Base-by-base conservation (phyloP, 2,329 filamentous ascomycete species). In the Metarhizium guizhouense region DNA sequence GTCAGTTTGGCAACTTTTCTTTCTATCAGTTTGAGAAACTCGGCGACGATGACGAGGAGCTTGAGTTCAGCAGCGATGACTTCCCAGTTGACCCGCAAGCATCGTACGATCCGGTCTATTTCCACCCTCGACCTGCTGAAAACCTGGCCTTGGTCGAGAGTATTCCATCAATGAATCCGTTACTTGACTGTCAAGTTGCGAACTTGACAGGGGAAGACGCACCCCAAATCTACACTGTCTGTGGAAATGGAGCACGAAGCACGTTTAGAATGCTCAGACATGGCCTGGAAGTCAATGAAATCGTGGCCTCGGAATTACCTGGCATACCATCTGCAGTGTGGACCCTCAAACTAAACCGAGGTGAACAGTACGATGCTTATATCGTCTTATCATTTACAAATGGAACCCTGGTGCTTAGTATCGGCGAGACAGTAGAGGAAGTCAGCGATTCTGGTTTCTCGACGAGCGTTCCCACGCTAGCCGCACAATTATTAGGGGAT, bases 1-100 rank as follows among this genome's bases (percentile, higher is more conserved):
- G 89, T 65, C 93, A 99, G 70, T 91, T 88, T 60, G 94, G 95
- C 34, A 94, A 96, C 68, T 89, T 95, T 67, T 85, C 91, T 58
- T 91, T 99, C 63, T 99, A 97, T 70, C 93, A 97, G 68, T 95
- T 99, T 59, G 91, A 96, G 69, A 95, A 96, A 66, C 83, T 99
- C 6, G 95, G 93, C 47, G 94, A 99, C 59, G 93, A 97, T 64
- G 91, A 95, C 59, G 88, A 95, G 2, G 91, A 97, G 70, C 79
- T 84, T 1, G 88, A 96, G 66, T 96, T 92, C 65, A 80, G 78
- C 30, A 96, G 92, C 70, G 90, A 94, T 54, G 79, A 88, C 59
- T 96, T 88, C 61, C 86, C 90, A 0, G 80, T 86, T 0, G 90
- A 96, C 63, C 83, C 88, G 0, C 78, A 77, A 6, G 84, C 86